Percentiles rank a stretch among this genome's conserved stretches.
Evolutionary conservation across 2,329 filamentous ascomycete species (phyloP).

Genomic region (Diaporthe sp.): DNA sequence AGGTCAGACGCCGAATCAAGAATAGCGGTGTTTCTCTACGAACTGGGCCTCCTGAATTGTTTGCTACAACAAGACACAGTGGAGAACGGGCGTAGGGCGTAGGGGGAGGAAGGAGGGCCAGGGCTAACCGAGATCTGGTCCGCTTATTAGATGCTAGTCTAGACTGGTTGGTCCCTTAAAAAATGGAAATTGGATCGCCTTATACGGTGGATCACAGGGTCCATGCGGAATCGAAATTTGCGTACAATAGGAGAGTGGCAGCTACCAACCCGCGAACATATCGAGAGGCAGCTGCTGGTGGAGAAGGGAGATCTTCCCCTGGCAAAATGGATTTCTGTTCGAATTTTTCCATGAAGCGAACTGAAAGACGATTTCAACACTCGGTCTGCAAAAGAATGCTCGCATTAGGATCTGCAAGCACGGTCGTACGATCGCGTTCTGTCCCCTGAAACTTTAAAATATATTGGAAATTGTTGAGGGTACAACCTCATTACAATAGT

Average conservation of each 20-base stretch:
- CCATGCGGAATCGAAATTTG: not conserved
- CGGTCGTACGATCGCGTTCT: not conserved
- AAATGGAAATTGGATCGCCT: not conserved
- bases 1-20: not conserved
- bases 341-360: not conserved
- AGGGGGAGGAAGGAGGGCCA: not conserved
- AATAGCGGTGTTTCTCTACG: no score
- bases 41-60: no score
- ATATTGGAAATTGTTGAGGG: conserved; percentile 30
- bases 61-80: not conserved
- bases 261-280: not conserved
- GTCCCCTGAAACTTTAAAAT: conserved; percentile 32
- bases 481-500: conserved; percentile 25
- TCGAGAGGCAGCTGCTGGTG: not conserved
- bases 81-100: not conserved
- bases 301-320: not conserved
- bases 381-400: not conserved
- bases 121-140: conserved; percentile 6
- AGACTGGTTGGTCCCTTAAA: not conserved
- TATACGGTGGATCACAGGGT: not conserved
- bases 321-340: not conserved
- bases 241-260: not conserved
- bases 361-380: not conserved
- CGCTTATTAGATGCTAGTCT: not conserved
- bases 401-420: conserved; percentile 18